phyloP scores from a whole-genome alignment of 129 eudicot genomes.

The Tanacetum coccineum region DNA sequence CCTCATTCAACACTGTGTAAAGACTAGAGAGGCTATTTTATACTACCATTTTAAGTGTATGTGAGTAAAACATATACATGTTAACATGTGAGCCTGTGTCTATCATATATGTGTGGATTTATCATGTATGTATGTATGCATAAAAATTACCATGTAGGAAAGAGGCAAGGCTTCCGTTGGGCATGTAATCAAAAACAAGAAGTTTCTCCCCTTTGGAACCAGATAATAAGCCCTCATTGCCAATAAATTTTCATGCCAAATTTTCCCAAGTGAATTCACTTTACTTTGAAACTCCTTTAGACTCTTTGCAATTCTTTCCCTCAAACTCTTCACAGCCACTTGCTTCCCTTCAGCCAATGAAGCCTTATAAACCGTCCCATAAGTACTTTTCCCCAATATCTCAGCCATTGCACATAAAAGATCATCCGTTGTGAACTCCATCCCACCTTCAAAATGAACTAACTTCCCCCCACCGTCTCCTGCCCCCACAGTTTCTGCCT shows the following conservation, averaged over 20 bases:
- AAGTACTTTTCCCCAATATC: constrained; percentile 89
- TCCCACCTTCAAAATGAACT: constrained; percentile 85
- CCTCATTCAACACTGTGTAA: too few species aligned
- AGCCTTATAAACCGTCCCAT: constrained; percentile 89
- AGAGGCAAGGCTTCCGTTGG: constrained; percentile 73
- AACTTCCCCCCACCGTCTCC: too few species aligned
- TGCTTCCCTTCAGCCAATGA: constrained; percentile 75
- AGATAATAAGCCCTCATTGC: constrained; percentile 82
- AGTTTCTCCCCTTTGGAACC: constrained; percentile 94
- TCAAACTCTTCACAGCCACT: constrained; percentile 82
- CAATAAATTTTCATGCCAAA: constrained; percentile 71
- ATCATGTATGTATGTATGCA: too few species aligned
- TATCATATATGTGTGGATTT: too few species aligned
- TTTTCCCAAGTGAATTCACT: constrained; percentile 70
- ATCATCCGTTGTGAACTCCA: constrained; percentile 85
- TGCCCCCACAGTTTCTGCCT: too few species aligned
- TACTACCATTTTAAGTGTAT: too few species aligned
- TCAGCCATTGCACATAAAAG: constrained; percentile 88
- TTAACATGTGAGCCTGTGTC: too few species aligned
- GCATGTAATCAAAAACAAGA: constrained; percentile 87
- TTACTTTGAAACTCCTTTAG: constrained; percentile 76
- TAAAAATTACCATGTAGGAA: constrained; percentile 88
- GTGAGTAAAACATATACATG: too few species aligned
- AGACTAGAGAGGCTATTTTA: too few species aligned
- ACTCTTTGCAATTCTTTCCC: constrained; percentile 75